Conservation (phyloP, 495 filamentous ascomycete genomes). For the Lindgomyces ingoldianus region DNA sequence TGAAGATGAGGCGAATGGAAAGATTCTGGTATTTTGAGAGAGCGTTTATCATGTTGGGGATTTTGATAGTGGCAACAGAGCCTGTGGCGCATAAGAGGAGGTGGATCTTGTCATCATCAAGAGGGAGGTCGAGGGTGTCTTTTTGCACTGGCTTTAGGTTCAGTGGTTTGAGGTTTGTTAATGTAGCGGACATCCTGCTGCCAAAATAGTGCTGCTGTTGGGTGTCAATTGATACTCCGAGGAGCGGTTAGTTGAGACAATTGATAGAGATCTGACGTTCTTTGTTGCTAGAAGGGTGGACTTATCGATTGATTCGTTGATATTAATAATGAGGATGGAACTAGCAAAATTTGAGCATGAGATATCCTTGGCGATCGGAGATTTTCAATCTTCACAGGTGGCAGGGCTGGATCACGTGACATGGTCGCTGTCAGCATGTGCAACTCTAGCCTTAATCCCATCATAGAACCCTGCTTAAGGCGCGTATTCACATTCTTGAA, state of each 20-base stretch:
- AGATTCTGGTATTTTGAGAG: constrained; percentile 61
- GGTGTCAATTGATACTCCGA: not conserved
- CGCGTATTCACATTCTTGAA: too few species aligned
- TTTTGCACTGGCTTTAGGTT: constrained; percentile 9
- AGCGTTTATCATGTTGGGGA: constrained; percentile 67
- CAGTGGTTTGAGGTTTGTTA: constrained; percentile 1
- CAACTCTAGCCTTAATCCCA: too few species aligned
- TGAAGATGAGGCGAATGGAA: constrained; percentile 78
- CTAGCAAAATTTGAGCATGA: not conserved
- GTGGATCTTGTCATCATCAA: constrained; percentile 67
- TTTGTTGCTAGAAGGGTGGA: constrained; percentile 1
- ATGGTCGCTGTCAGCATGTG: too few species aligned
- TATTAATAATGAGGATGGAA: not conserved
- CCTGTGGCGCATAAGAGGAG: constrained; percentile 77
- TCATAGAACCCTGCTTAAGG: too few species aligned
- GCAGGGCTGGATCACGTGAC: too few species aligned
- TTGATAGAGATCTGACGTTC: not conserved
- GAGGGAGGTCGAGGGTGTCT: constrained; percentile 11
- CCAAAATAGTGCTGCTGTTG: not conserved
- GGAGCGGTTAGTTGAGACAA: constrained; percentile 2
- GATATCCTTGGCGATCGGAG: too few species aligned
- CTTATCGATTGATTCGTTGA: not conserved
- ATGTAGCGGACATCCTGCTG: not conserved
- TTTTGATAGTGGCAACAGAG: constrained; percentile 86
- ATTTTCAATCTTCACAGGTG: too few species aligned